Base-by-base conservation (phyloP, 306 rosid species). In the Quercus agrifolia region DNA sequence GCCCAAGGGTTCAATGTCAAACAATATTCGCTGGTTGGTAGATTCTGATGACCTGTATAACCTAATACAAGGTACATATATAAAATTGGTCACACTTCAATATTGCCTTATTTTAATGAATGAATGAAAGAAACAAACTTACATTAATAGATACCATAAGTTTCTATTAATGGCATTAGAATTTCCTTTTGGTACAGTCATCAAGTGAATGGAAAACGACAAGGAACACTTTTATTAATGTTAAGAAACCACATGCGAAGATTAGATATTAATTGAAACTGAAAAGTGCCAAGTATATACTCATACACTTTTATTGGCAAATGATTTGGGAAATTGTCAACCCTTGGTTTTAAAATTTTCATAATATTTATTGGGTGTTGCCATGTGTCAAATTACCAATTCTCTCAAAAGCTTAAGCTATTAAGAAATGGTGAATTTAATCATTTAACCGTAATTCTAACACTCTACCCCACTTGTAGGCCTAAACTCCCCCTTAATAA, bases 1-100 rank as follows among this genome's bases (percentile, higher is more conserved):
- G 51, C 98, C 98, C 33, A 83, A 89, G 78, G 97, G 97, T 86
- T 93, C 99, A 75, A 93, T 86, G 88, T 95, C 99, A 82, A 95
- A 93, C 76, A 80, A 79, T 87, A 95, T 93, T 64, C 97, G 83
- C 87, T 95, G 98, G 83, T 95, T 95, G 88, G 99, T 95, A 85
- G 77, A 57, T 86, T 89, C 97, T 2, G 98, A 87, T 31, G 97
- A 91, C 79, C 98, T 88, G 83, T 95, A 95, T 74, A 95, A 80
- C 87, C 99, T 95, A 83, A 79, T 71, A 83, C 84, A 85, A 19
- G 59, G 77, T 20, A 66, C 35, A 64, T 19, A 77, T 35, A 17
- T 28, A 49, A 63, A 66, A 73, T 31, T 1, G 4, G 4, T 9
- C 21, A 49, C 28, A 64, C 31, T 59, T 23, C 41, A 71, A 59